Base-by-base conservation (phyloP, 768 basidiomycete species). In the Fibroporia radiculosa region DNA sequence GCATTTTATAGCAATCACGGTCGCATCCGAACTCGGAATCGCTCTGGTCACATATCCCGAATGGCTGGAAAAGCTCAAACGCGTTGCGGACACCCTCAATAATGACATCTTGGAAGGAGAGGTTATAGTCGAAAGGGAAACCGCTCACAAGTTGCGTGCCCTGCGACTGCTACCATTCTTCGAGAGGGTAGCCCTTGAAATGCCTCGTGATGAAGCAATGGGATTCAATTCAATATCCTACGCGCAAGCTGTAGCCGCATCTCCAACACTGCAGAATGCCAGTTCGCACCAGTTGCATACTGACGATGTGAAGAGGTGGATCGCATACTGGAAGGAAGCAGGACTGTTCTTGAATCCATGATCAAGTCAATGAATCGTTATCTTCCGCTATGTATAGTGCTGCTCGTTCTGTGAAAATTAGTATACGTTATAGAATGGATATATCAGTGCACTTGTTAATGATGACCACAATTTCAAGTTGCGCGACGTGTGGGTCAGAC, bases 121-220 rank as follows among this genome's bases (percentile, higher is more conserved):
- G 23, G n/a, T n/a, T n/a, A 25, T 34, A 12, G 47, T 33, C 26
- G 48, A 54, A 33, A 38, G 52, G 20, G 47, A 50, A 25, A 18
- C 29, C 7, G 36, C 48, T 40, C 34, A 50, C 23, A 36, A 25
- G 7, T 57, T 60, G 36, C 63, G 62, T 4, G 63, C 56, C 11
- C 54, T 62, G 8, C 56, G 57, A 25, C 43, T 62, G 12, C 27
- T 61, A 11, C 49, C 50, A 3, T 59, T 62, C 45, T 62, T 52
- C 42, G 31, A 48, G 37, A 26, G 11, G 22, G 25, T 36, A 6
- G 32, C 33, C n/a, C n/a, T n/a, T 24, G 12, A 16, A 12, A 18
- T 12, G 14, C 37, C n/a, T 22, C 18, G 37, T 5, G 37, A 23
- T 36, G 37, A 20, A 7, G 37, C 37, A 13, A 6, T 38, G 37